Conservation (phyloP, 768 basidiomycete species). For the Suillus subalutaceus region DNA sequence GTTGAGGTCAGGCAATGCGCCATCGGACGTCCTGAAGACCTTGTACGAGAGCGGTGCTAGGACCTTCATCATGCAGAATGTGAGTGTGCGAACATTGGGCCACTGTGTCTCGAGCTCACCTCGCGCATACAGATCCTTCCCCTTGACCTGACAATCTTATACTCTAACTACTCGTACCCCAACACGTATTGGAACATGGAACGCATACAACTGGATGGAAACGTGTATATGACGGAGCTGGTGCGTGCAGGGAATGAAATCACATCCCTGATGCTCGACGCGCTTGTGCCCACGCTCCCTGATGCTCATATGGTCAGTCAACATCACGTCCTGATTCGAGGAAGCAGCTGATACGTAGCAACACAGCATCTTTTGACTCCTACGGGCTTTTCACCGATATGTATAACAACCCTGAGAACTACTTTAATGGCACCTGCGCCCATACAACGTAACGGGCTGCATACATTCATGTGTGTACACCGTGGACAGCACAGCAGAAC, state of each 20-base stretch:
- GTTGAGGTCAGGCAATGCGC: constrained; percentile 61
- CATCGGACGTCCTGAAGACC: constrained; percentile 58
- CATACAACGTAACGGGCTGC: constrained; percentile 58
- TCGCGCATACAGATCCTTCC: constrained; percentile 53
- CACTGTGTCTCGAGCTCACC: not conserved
- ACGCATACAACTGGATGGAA: constrained; percentile 61
- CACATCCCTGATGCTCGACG: constrained; percentile 52
- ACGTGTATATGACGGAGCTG: constrained; percentile 55
- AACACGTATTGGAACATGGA: constrained; percentile 52
- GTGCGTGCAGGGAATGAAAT: constrained; percentile 54
- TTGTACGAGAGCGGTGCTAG: constrained; percentile 62
- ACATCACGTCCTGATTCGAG: not conserved
- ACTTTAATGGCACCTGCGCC: constrained; percentile 68
- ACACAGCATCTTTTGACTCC: constrained; percentile 60
- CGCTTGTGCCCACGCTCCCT: constrained; percentile 48
- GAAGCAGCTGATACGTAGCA: not conserved
- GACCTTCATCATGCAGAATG: constrained; percentile 73
- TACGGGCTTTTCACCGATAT: constrained; percentile 64
- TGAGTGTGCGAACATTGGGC: constrained; percentile 30
- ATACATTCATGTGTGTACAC: constrained; percentile 50
- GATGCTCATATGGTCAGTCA: constrained; percentile 60
- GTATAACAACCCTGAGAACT: constrained; percentile 48
- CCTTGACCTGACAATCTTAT: constrained; percentile 51
- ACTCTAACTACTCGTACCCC: constrained; percentile 49
- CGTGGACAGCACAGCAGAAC: constrained; percentile 26